A percentile compares a stretch with the other conserved stretches of the same genome.
phyloP scores from a whole-genome alignment of 2,329 filamentous ascomycete species.

The Ophiostoma himal-ulmi region DNA sequence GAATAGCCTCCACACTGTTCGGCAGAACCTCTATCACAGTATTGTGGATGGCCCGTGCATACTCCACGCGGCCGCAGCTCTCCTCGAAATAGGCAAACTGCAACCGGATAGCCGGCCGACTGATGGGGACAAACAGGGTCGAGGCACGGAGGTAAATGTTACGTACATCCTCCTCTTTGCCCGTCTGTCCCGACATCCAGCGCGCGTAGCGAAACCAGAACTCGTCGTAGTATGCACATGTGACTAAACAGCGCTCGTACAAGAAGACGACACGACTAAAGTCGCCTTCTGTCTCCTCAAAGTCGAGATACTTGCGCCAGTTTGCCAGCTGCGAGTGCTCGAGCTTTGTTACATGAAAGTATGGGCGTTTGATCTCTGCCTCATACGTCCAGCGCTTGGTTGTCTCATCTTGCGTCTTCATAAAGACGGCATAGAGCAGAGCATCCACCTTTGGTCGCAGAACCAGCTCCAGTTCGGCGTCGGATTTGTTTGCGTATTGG shows the following conservation, averaged over 20 bases:
- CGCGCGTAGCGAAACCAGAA: slow-evolving; percentile 97
- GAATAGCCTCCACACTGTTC: slow-evolving; percentile 77
- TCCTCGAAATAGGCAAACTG: slow-evolving; percentile 96
- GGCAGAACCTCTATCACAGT: slow-evolving; percentile 72
- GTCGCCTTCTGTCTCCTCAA: slow-evolving; percentile 81
- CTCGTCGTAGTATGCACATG: slow-evolving; percentile 91
- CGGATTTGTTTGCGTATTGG: slow-evolving; percentile 50
- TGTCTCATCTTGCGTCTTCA: slow-evolving; percentile 76
- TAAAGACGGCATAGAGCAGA: slow-evolving; percentile 75
- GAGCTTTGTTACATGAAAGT: slow-evolving; percentile 92
- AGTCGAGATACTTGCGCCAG: slow-evolving; percentile 95
- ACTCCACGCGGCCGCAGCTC: slow-evolving; percentile 65
- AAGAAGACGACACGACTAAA: slow-evolving; percentile 70
- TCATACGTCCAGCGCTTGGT: slow-evolving; percentile 94
- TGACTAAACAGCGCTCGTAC: slow-evolving; percentile 90
- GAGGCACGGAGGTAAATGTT: slow-evolving; percentile 87
- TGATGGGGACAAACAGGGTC: slow-evolving; percentile 79
- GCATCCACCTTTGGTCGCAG: slow-evolving; percentile 73
- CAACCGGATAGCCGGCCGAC: slow-evolving; percentile 73
- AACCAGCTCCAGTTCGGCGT: slow-evolving; percentile 77
- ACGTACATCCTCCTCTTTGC: slow-evolving; percentile 82
- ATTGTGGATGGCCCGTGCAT: slow-evolving; percentile 78
- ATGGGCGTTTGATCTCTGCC: slow-evolving; percentile 87
- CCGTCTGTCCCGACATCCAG: slow-evolving; percentile 79
- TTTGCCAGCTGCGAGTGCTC: slow-evolving; percentile 79